Evolutionary conservation across 352 stramenopile species (phyloP).

Genomic region (Phytophthora capsici): DNA sequence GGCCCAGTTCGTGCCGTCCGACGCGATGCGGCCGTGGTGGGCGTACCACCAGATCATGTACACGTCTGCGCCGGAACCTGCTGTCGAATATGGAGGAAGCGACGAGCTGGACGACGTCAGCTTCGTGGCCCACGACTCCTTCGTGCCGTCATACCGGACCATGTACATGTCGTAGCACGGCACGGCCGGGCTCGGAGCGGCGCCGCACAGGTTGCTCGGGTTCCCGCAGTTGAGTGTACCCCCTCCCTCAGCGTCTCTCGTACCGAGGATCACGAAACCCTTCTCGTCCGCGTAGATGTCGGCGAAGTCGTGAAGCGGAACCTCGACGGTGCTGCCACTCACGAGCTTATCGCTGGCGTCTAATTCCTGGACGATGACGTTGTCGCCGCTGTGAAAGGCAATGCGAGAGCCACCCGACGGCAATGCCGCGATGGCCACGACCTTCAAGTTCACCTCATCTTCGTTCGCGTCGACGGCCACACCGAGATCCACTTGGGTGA

Average conservation of each 20-base stretch:
- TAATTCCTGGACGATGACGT: slow-evolving; percentile 50
- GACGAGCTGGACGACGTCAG: slow-evolving; percentile 53
- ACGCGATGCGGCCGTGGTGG: slow-evolving; percentile 64
- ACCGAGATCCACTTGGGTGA: slow-evolving; percentile 52
- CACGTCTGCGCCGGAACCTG: slow-evolving; percentile 45
- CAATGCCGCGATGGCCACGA: slow-evolving; percentile 52
- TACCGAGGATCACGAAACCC: slow-evolving; percentile 58
- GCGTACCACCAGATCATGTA: slow-evolving; percentile 79
- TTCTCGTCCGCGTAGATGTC: slow-evolving; percentile 62
- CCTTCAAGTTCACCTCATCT: slow-evolving; percentile 53
- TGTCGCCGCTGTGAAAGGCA: slow-evolving; percentile 56
- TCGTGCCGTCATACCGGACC: slow-evolving; percentile 52
- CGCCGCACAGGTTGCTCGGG: slow-evolving; percentile 54
- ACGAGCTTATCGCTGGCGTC: slow-evolving; percentile 55
- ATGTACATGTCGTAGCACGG: slow-evolving; percentile 72
- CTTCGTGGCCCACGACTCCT: slow-evolving; percentile 65
- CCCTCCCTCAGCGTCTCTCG: slow-evolving; percentile 52
- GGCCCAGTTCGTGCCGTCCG: slow-evolving; percentile 64
- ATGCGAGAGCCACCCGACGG: slow-evolving; percentile 51
- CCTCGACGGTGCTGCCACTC: slow-evolving; percentile 36
- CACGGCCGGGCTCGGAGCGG: slow-evolving; percentile 40
- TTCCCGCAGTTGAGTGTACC: slow-evolving; percentile 63
- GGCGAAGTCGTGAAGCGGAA: slow-evolving; percentile 56
- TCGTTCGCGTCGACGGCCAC: slow-evolving; percentile 44
- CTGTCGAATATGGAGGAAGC: slow-evolving; percentile 58